Base-by-base conservation (phyloP, 768 basidiomycete genomes). In the Amanita phalloides region DNA sequence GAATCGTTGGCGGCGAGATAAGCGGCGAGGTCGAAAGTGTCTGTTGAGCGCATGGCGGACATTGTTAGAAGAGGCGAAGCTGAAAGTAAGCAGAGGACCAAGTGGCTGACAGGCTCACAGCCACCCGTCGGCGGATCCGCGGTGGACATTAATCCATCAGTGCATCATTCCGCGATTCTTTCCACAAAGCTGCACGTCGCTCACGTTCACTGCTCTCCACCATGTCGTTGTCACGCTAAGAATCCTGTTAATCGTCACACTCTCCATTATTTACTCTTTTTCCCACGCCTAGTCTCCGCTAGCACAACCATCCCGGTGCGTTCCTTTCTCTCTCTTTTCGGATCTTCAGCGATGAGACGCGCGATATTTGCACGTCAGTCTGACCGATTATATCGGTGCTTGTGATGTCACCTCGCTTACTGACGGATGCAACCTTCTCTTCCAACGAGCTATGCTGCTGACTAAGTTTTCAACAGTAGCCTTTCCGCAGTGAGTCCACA, bases 291-390 rank as follows among this genome's bases (percentile, higher is more conserved):
- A 28, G 35, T 36, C 45, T 14, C 30, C 26, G 11, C 32, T 11
- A 8, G 10, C 32, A 4, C 33, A 10, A 13, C 33, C 33, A 33
- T 6, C 28, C 26, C 23, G 46, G 45, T 44, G 20, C 35, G 42
- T 35, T 37, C 7, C 25, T 36, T 33, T 41, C 21, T 36, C 41
- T 41, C 21, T 17, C 14, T 6, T 3, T 46, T 17, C 36, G 4
- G 35, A 21, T 41, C 48, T 43, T 48, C 42, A 47, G 65, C 60
- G 76, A 79, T 69, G 77, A 79, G 54, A 60, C 63, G 50, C 66
- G 60, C 60, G 63, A 68, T 63, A 69, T 79, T 79, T 79, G 78
- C 78, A 80, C 76, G 78, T 79, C 78, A 80, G 78, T 78, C 77
- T 48, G 74, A 78, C 61, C 61, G 49, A 48, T 56, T 57, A 60